phyloP scores from a whole-genome alignment of 2,329 filamentous ascomycete genomes.

The Lachnellula arida region DNA sequence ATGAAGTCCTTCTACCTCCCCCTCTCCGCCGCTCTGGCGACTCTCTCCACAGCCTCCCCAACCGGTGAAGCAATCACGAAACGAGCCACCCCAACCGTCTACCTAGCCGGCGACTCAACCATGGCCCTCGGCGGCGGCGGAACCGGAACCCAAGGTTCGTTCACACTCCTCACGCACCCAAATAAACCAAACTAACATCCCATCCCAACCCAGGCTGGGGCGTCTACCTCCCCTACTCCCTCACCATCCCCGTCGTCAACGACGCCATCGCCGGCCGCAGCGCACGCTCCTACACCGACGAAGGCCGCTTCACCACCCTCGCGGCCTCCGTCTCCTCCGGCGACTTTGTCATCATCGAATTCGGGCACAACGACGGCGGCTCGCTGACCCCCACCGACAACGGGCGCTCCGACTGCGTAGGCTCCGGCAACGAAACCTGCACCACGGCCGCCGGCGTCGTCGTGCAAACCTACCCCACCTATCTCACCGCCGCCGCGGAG shows the following conservation, averaged over 20 bases:
- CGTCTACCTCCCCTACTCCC: conserved; percentile 50
- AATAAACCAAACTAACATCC: conserved; percentile 9
- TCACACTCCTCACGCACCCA: background rate
- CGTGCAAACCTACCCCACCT: conserved; percentile 30
- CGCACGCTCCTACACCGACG: conserved; percentile 61
- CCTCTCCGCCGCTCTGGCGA: conserved; percentile 20
- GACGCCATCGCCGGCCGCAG: conserved; percentile 61
- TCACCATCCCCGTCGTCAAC: conserved; percentile 52
- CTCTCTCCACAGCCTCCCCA: conserved; percentile 17
- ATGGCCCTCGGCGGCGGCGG: conserved; percentile 49
- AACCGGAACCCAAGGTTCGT: conserved; percentile 37
- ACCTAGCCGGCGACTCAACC: conserved; percentile 57
- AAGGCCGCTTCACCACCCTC: conserved; percentile 59
- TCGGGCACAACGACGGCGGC: conserved; percentile 69
- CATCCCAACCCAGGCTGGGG: conserved; percentile 60
- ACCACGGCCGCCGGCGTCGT: conserved; percentile 45
- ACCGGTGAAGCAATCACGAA: conserved; percentile 8
- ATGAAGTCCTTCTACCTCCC: conserved; percentile 17
- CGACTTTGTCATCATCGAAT: conserved; percentile 49
- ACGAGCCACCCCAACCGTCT: conserved; percentile 38
- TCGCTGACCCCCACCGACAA: conserved; percentile 48
- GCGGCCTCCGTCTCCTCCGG: conserved; percentile 36
- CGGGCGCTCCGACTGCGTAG: conserved; percentile 53
- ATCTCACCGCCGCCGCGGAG: conserved; percentile 24
- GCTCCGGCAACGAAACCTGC: conserved; percentile 42